phyloP scores from a whole-genome alignment of 78 protist species.

The Neovahlkampfia damariscottae region DNA sequence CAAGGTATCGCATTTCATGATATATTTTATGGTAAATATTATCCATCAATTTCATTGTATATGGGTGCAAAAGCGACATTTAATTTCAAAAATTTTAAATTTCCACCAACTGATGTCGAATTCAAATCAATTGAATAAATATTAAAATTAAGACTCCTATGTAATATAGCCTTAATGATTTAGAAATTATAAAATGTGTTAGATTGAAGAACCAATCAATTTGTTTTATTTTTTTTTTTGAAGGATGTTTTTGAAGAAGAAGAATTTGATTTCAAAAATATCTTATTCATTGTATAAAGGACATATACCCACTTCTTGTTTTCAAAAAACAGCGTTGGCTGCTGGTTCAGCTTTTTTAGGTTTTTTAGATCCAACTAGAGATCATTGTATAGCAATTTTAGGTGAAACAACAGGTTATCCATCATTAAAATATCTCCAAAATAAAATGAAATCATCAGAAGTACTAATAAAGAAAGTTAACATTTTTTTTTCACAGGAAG shows the following conservation, averaged over 20 bases:
- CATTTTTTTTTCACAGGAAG: background rate
- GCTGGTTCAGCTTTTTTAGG: background rate
- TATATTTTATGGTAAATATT: background rate
- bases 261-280: no score
- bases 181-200: no score
- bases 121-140: no score
- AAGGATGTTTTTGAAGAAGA: no score
- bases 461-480: background rate
- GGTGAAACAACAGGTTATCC: conserved; percentile 15
- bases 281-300: background rate
- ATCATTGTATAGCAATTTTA: background rate
- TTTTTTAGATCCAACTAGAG: background rate
- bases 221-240: no score
- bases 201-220: no score
- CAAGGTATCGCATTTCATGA: background rate
- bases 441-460: background rate
- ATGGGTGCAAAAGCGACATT: background rate
- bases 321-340: background rate
- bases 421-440: background rate
- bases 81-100: background rate
- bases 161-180: no score
- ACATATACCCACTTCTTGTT: conserved; percentile 4
- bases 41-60: background rate
- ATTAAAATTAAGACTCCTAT: no score
- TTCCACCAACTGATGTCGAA: no score